Conservation (phyloP, 305 asterid genomes). For the Solanum aculeatissimum region DNA sequence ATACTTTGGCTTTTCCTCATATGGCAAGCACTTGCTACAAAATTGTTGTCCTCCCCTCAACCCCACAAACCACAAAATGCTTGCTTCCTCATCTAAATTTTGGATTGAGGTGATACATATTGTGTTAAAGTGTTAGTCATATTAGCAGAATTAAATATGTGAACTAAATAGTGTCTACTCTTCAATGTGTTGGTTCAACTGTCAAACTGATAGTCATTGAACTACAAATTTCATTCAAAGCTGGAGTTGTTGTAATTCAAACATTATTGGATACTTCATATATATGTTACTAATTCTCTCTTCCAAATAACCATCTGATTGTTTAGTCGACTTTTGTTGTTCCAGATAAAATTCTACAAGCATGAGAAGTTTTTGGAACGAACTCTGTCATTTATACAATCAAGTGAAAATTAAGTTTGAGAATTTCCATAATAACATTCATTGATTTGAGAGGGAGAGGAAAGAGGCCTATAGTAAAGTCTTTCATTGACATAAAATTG, state of each 20-base stretch:
- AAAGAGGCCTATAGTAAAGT: not conserved
- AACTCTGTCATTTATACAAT: not conserved
- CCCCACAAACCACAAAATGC: not conserved
- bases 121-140: not conserved
- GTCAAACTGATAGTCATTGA: not conserved
- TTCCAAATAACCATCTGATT: not conserved
- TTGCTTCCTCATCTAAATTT: not conserved
- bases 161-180: not conserved
- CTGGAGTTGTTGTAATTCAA: not conserved
- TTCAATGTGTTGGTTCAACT: not conserved
- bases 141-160: not conserved
- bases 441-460: not conserved
- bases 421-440: no score
- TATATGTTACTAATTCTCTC: not conserved
- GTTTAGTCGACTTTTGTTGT: not conserved
- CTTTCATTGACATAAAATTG: not conserved
- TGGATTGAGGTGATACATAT: not conserved
- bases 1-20: not conserved
- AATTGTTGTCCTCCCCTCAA: not conserved
- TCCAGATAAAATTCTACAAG: not conserved
- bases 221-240: not conserved
- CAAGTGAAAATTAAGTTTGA: no score
- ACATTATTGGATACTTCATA: not conserved
- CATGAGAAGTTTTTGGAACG: not conserved
- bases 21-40: not conserved